Evolutionary conservation across 768 basidiomycete species (phyloP).

Genomic region (Calocera cornea): DNA sequence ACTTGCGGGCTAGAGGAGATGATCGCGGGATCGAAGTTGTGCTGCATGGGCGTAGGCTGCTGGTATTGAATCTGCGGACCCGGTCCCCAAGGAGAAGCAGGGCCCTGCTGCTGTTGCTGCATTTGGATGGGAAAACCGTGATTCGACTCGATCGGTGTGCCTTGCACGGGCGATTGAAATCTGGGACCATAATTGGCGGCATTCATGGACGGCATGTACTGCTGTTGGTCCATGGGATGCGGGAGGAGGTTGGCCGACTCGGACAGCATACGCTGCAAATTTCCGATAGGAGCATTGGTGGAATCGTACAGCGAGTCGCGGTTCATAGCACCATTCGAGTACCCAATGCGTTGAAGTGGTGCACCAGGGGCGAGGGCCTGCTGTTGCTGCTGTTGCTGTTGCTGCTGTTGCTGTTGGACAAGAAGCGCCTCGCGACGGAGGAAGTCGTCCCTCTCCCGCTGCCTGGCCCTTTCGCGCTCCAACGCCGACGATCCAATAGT

Average conservation of each 20-base stretch:
- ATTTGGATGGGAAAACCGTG: slow-evolving; percentile 13
- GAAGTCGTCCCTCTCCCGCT: neutral
- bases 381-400: neutral
- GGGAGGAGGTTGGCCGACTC: slow-evolving; percentile 6
- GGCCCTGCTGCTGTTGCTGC: slow-evolving; percentile 15
- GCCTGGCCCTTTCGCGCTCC: neutral
- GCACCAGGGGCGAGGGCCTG: neutral
- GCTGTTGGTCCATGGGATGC: slow-evolving; percentile 10
- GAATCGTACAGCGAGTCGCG: slow-evolving; percentile 17
- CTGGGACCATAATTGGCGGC: slow-evolving; percentile 12
- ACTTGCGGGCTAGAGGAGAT: neutral
- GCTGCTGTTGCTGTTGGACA: neutral
- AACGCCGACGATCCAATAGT: neutral
- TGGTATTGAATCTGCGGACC: slow-evolving; percentile 3
- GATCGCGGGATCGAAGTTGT: neutral
- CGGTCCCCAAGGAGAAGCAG: slow-evolving; percentile 5
- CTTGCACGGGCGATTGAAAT: slow-evolving; percentile 3
- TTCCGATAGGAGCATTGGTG: slow-evolving; percentile 10
- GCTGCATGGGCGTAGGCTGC: slow-evolving; percentile 4
- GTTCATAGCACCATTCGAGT: neutral
- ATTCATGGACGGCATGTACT: slow-evolving; percentile 8
- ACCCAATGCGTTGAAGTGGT: neutral
- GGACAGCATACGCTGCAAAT: slow-evolving; percentile 5
- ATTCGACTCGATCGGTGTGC: slow-evolving; percentile 3
- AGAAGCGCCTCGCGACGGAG: neutral